Conservation (phyloP, 768 basidiomycete genomes). For the Phanerodontia chrysosporium region DNA sequence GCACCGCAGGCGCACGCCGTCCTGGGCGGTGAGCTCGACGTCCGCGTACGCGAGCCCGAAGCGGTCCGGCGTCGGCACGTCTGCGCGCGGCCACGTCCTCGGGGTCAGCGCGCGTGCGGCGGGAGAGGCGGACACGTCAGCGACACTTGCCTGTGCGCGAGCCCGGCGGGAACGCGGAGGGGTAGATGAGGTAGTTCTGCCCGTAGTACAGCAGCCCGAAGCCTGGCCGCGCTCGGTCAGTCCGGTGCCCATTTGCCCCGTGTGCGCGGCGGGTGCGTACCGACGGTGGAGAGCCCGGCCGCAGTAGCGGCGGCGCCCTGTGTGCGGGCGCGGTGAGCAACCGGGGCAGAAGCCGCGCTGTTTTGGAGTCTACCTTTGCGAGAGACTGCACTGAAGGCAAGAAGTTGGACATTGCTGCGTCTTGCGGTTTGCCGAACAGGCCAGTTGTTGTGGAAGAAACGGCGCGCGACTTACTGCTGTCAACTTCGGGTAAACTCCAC, state of each 20-base stretch:
- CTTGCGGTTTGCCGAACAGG: neutral
- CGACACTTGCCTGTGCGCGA: constrained; percentile 63
- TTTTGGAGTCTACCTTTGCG: constrained; percentile 34
- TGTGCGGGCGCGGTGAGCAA: constrained; percentile 12
- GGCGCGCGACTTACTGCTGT: too few relatives aligned
- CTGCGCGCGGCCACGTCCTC: too few relatives aligned
- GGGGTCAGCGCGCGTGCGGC: neutral
- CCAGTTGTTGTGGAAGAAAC: too few relatives aligned
- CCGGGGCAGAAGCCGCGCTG: neutral
- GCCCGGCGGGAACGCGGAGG: constrained; percentile 75
- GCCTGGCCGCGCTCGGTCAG: constrained; percentile 44
- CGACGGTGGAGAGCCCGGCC: constrained; percentile 33
- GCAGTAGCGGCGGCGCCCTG: constrained; percentile 35
- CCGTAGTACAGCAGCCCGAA: constrained; percentile 80
- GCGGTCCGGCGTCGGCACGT: constrained; percentile 67
- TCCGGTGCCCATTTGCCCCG: constrained; percentile 6
- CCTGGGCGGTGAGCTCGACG: constrained; percentile 65
- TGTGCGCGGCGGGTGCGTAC: constrained; percentile 19
- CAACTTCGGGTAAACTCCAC: too few relatives aligned
- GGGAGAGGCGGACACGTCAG: too few relatives aligned
- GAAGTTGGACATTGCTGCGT: constrained; percentile 32
- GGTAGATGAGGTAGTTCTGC: constrained; percentile 89
- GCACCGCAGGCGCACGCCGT: constrained; percentile 66
- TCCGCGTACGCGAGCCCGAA: constrained; percentile 75
- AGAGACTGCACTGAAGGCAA: constrained; percentile 41